phyloP scores from a whole-genome alignment of 441 rosid species.

The Pelargonium fulgidum region DNA sequence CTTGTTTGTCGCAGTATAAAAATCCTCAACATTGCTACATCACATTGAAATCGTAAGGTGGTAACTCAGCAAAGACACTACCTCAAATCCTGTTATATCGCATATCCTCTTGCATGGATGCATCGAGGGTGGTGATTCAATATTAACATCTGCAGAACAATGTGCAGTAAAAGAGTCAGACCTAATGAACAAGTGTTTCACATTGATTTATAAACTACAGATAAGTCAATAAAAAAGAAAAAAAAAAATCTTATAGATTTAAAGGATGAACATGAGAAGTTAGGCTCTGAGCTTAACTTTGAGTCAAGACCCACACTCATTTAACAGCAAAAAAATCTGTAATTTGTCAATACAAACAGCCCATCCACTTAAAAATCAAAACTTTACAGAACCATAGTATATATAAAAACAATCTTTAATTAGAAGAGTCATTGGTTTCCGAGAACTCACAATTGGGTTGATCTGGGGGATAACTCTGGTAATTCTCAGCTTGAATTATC shows the following conservation, averaged over 20 bases:
- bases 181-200: not conserved
- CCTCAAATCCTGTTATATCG: slow-evolving; percentile 84
- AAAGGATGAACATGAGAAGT: not conserved
- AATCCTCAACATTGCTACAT: not conserved
- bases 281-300: not conserved
- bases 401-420: not conserved
- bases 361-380: not conserved
- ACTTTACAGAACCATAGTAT: not conserved
- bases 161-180: slow-evolving; percentile 7
- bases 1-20: not conserved
- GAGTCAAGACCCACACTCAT: no score
- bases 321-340: not conserved
- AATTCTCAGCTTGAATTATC: slow-evolving; percentile 84
- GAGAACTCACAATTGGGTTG: slow-evolving; percentile 52
- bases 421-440: not conserved
- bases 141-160: slow-evolving; percentile 50
- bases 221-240: not conserved
- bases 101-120: slow-evolving; percentile 77
- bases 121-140: slow-evolving; percentile 78
- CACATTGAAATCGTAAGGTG: not conserved
- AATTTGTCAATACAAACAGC: not conserved
- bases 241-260: not conserved
- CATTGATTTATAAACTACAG: not conserved
- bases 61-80: slow-evolving; percentile 14
- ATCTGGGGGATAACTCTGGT: slow-evolving; percentile 46